Evolutionary conservation across 1,284 basidiomycete species (phyloP).

Genomic region (Blastosporella zonata): DNA sequence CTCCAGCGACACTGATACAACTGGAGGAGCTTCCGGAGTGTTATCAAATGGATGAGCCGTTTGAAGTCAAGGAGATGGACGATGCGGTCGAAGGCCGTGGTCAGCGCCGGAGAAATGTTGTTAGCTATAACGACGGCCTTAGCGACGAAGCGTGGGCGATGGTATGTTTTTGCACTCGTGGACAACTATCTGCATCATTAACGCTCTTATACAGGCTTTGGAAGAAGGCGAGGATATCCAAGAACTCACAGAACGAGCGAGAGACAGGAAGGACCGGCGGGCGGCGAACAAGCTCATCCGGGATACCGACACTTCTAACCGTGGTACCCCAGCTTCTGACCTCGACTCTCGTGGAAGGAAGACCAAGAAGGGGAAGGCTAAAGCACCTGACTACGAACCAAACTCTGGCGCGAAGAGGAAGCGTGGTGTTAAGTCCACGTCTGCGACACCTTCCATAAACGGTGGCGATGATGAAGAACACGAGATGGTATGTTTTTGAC

Average conservation of each 20-base stretch:
- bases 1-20: conserved; percentile 79
- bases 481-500: conserved; percentile 49
- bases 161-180: conserved; percentile 38
- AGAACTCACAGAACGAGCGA: conserved; percentile 62
- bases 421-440: conserved; percentile 70
- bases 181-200: conserved; percentile 1
- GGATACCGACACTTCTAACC: conserved; percentile 50
- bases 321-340: conserved; percentile 63
- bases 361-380: conserved; percentile 65
- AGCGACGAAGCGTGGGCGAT: conserved; percentile 93
- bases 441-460: conserved; percentile 70
- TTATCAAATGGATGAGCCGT: conserved; percentile 84
- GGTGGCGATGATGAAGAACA: conserved; percentile 71
- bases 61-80: conserved; percentile 64
- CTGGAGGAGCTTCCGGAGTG: conserved; percentile 91
- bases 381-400: conserved; percentile 49
- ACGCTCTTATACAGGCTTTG: conserved; percentile 52
- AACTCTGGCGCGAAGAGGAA: conserved; percentile 58
- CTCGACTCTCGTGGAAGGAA: conserved; percentile 58
- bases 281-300: conserved; percentile 49
- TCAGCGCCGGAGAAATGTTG: conserved; percentile 77
- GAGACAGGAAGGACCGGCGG: conserved; percentile 63
- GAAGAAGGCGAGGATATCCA: conserved; percentile 88
- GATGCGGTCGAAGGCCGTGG: conserved; percentile 80
- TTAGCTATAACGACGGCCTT: conserved; percentile 94